Base-by-base conservation (phyloP, 1,284 basidiomycete genomes). In the Chalciporus sp. region DNA sequence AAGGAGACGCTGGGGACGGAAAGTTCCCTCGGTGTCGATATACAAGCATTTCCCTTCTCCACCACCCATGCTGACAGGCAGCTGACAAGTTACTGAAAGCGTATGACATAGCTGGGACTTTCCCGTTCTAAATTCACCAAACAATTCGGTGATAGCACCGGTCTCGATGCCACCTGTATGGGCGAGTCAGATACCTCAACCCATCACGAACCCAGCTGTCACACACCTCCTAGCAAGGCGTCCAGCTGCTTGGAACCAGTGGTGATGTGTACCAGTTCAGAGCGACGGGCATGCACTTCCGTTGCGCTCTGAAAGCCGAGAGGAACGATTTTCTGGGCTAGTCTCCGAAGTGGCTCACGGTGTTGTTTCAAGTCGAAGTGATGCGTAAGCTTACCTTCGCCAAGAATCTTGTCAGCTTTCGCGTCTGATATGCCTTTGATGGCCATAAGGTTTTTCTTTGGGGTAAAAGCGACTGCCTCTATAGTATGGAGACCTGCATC, bases 21-120 rank as follows among this genome's bases (percentile, higher is more conserved):
- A 99, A 3, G 97, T 99, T 10, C 95, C 95, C 70, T 99, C 96
- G 0, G 97, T 99, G 72, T 99, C 97, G 74, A 99, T 98, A 74
- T 96, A 99, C 45, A 99, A 78, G 68, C 96, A 98, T 75, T 99
- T 99, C 47, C 97, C 97, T 73, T 99, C 97, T 7, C 97, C 97
- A 28, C 97, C 97, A 26, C 97, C 97, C 95, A 98, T 98, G 63
- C 86, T 90, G 43, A 96, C 90, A 0, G 97, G 97, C 8, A 99
- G 83, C 78, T 98, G 97, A 70, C 97, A 99, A 7, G 96, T 98
- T 14, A 98, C 97, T 0, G 97, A 95, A 35, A 99, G 84, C 0
- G 96, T 98, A 69, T 99, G 97, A 71, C 97, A 99, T 49, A 99
- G 83, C 69, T 99, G 97, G 35, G 94, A 97, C 76, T 99, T 99